Evolutionary conservation across 1,139 yeast genomes (phyloP).

Genomic region (Geotrichum carabidarum): DNA sequence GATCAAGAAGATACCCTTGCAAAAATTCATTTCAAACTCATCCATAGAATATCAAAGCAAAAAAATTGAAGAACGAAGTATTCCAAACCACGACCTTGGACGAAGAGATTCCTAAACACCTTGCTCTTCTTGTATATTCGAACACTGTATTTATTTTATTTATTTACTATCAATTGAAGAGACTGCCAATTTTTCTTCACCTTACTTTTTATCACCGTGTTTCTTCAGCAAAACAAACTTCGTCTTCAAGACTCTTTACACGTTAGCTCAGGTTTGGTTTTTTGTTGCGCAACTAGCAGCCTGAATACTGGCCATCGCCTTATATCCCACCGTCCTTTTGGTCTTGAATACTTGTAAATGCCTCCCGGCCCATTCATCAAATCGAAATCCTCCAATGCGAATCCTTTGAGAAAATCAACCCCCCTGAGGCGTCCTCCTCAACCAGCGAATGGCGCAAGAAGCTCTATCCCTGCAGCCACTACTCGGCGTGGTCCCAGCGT

Average conservation of each 20-base stretch:
- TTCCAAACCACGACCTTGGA: background rate
- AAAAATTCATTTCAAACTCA: background rate
- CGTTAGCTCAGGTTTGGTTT: background rate
- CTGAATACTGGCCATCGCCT: background rate
- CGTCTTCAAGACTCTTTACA: background rate
- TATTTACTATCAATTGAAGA: background rate
- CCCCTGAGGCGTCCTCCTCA: constrained; percentile 9
- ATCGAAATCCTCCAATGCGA: constrained; percentile 15
- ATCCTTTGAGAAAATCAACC: constrained; percentile 15
- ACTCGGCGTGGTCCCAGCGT: constrained; percentile 15
- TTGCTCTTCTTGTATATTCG: background rate
- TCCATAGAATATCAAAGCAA: background rate
- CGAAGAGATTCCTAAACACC: background rate
- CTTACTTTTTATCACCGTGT: background rate
- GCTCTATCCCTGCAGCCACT: background rate
- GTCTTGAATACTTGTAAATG: constrained; percentile 9
- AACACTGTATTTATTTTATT: background rate
- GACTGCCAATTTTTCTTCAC: background rate
- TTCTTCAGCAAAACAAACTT: background rate
- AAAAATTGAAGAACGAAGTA: background rate
- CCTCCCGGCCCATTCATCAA: constrained; percentile 14
- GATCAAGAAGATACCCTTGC: background rate
- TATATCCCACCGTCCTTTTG: background rate
- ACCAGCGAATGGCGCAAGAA: background rate
- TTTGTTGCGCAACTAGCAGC: background rate